Conservation (phyloP, 1,139 yeast species). For the Suhomyces panamericanus region DNA sequence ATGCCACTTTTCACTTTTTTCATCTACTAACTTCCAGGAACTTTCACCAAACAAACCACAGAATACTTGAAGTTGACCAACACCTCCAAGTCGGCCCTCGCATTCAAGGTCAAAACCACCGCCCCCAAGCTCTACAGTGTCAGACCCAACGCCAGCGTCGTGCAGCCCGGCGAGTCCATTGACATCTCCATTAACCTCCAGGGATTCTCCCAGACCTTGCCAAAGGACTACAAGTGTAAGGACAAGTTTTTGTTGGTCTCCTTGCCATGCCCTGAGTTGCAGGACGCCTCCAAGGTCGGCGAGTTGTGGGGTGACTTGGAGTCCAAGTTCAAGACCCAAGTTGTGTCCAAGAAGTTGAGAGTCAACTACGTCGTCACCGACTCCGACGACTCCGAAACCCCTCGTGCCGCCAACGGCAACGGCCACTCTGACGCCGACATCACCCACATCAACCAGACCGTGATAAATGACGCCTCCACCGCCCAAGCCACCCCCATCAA, state of each 20-base stretch:
- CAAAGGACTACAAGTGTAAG: conserved; percentile 71
- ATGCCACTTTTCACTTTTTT: neutral
- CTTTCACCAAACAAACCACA: conserved; percentile 72
- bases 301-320: conserved; percentile 76
- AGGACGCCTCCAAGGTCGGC: conserved; percentile 58
- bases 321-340: conserved; percentile 55
- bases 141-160: conserved; percentile 86
- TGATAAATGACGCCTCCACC: conserved; percentile 16
- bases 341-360: conserved; percentile 74
- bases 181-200: conserved; percentile 83
- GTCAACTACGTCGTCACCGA: conserved; percentile 59
- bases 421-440: conserved; percentile 12
- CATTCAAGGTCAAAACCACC: conserved; percentile 96
- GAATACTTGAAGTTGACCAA: conserved; percentile 70
- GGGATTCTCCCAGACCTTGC: conserved; percentile 76
- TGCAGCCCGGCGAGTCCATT: conserved; percentile 71
- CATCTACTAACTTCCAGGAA: conserved; percentile 43
- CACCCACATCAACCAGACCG: conserved; percentile 17
- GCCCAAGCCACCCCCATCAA: conserved; percentile 20
- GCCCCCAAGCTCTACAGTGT: conserved; percentile 97
- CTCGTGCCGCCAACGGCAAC: conserved; percentile 16
- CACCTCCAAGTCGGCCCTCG: conserved; percentile 60
- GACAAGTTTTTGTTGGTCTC: conserved; percentile 92
- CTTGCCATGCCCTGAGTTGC: conserved; percentile 67
- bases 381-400: conserved; percentile 16